These are phyloP conservation scores for Hypsizygus ulmarius DNA, from an alignment of 1,284 basidiomycete genomes.

Conservation along the genomic window DNA sequence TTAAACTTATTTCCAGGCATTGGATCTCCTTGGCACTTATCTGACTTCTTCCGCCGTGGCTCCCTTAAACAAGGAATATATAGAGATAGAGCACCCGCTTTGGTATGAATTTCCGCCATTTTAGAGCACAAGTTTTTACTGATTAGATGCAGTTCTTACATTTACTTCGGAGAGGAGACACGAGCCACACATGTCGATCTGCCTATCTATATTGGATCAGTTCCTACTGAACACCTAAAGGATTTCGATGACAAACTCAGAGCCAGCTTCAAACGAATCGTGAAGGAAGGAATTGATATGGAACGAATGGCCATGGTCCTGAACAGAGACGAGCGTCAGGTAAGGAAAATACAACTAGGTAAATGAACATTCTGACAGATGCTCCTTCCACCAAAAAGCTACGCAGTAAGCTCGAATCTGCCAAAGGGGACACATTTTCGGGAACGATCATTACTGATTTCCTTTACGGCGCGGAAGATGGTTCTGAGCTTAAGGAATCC, in stretches of 20 bases:
- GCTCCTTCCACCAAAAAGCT: slow-evolving; percentile 41
- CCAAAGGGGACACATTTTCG: slow-evolving; percentile 76
- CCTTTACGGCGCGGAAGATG: slow-evolving; percentile 84
- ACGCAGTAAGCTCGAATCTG: slow-evolving; percentile 71
- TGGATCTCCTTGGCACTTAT: slow-evolving; percentile 87
- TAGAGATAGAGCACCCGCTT: slow-evolving; percentile 89
- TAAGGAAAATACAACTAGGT: slow-evolving; percentile 26
- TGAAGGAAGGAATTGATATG: slow-evolving; percentile 85
- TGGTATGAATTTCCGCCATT: slow-evolving; percentile 52
- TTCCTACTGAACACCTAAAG: slow-evolving; percentile 80
- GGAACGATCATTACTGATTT: slow-evolving; percentile 81
- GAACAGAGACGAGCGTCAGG: slow-evolving; percentile 85
- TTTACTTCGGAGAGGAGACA: slow-evolving; percentile 80
- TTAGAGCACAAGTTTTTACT: slow-evolving; percentile 18
- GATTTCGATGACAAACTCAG: slow-evolving; percentile 71
- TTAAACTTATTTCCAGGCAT: slow-evolving; percentile 47
- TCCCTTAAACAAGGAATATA: slow-evolving; percentile 89
- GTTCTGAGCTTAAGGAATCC: slow-evolving; percentile 71
- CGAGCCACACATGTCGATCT: slow-evolving; percentile 77
- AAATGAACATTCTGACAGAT: not conserved
- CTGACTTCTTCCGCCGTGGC: slow-evolving; percentile 88
- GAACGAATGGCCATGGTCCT: slow-evolving; percentile 87
- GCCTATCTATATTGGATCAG: slow-evolving; percentile 78
- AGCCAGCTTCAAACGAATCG: slow-evolving; percentile 71
- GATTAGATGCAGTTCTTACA: slow-evolving; percentile 59